Percentiles rank a stretch among this genome's conserved stretches.
phyloP scores from a whole-genome alignment of 176 grass and related monocot species.

The Oryza glumipatula region DNA sequence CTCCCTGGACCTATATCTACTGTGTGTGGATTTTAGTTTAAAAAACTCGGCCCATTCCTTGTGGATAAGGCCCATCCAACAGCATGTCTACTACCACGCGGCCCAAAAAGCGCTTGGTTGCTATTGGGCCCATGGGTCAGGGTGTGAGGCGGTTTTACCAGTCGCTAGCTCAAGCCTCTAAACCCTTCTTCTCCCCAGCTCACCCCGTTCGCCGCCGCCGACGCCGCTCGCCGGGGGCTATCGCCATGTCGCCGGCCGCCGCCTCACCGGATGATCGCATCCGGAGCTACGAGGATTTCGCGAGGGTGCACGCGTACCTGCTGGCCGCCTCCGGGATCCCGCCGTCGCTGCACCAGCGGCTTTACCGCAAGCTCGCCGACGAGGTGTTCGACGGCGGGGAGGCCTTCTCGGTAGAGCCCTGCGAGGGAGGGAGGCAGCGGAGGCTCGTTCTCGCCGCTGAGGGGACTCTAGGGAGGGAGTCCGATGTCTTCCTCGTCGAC shows the following conservation, averaged over 20 bases:
- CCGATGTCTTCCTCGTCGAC: constrained; percentile 86
- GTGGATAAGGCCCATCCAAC: too few relatives aligned
- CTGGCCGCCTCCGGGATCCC: constrained; percentile 73
- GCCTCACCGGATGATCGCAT: constrained; percentile 28
- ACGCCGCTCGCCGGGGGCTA: constrained; percentile 2
- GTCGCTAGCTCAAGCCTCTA: background rate
- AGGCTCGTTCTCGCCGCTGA: constrained; percentile 55
- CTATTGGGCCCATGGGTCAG: background rate
- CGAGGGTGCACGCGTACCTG: constrained; percentile 68
- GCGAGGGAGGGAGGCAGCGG: constrained; percentile 62
- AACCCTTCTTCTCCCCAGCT: constrained; percentile 35
- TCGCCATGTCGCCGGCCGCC: constrained; percentile 36
- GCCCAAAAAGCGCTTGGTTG: too few relatives aligned
- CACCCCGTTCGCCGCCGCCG: constrained; percentile 4
- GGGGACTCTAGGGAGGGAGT: constrained; percentile 45
- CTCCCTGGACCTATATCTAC: too few relatives aligned
- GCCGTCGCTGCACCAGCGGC: constrained; percentile 54
- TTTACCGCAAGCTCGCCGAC: constrained; percentile 76
- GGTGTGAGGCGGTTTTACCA: background rate
- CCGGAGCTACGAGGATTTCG: constrained; percentile 66
- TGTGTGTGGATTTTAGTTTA: too few relatives aligned
- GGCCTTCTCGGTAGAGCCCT: constrained; percentile 69
- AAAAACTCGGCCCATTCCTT: too few relatives aligned
- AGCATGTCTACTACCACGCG: too few relatives aligned
- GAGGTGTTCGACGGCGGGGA: constrained; percentile 94